Conservation (phyloP, 768 basidiomycete genomes). For the Pholiota molesta region DNA sequence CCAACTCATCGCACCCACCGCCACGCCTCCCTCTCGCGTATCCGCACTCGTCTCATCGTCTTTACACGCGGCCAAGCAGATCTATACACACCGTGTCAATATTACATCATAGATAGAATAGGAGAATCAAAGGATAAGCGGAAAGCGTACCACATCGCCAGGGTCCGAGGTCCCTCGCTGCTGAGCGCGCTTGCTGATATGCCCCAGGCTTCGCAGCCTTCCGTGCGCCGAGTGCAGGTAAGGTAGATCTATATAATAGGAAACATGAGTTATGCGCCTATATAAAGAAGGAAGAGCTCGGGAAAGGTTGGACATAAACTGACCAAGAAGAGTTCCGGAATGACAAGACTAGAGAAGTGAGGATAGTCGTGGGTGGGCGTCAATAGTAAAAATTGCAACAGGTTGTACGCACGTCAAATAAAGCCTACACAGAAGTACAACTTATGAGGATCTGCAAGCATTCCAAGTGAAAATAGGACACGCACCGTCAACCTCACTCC, state of each 20-base stretch:
- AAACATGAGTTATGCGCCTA: neutral
- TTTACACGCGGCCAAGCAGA: constrained; percentile 72
- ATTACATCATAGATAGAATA: too few relatives aligned
- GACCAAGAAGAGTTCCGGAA: constrained; percentile 56
- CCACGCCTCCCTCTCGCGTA: constrained; percentile 61
- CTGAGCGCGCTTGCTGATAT: constrained; percentile 37
- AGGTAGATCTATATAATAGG: constrained; percentile 42
- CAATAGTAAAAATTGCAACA: neutral
- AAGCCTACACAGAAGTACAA: constrained; percentile 33
- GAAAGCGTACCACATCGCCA: constrained; percentile 65
- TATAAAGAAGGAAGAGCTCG: neutral
- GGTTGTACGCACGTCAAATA: constrained; percentile 49
- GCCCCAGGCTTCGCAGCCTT: constrained; percentile 44
- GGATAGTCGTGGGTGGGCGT: neutral
- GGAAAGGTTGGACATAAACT: constrained; percentile 1
- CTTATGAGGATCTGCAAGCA: neutral
- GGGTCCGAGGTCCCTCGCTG: constrained; percentile 51
- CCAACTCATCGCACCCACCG: constrained; percentile 81
- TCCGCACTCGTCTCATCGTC: constrained; percentile 78
- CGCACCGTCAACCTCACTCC: constrained; percentile 54
- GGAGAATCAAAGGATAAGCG: neutral
- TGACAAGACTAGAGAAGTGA: constrained; percentile 42
- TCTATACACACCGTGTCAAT: constrained; percentile 34
- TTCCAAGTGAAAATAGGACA: constrained; percentile 10
- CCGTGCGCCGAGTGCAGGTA: constrained; percentile 63